Base-by-base conservation (phyloP, 2,329 filamentous ascomycete species). In the Aspergillus candidus region DNA sequence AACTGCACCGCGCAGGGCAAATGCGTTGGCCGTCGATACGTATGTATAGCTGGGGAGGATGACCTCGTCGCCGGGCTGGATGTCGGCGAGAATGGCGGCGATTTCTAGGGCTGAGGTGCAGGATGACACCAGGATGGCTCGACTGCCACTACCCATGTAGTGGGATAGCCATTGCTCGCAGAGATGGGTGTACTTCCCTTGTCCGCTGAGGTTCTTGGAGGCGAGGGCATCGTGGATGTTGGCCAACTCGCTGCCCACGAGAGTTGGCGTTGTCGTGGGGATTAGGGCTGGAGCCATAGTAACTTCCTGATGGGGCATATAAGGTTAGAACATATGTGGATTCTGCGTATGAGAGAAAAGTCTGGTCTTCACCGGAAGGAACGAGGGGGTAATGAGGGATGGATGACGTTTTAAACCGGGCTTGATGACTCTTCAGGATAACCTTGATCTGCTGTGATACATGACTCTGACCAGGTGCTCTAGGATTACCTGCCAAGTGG, bases 41-140 rank as follows among this genome's bases (percentile, higher is more conserved):
- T 49, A 53, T 1, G 50, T 53, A 30, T 51, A 50, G 27, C 50
- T 53, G 1, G 48, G 44, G 3, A 49, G 40, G 10, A 53, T 53
- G 1, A 54, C 39, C 29, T 54, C 52, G 27, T 54, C 52, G 8
- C 50, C 44, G 0, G 46, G 41, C 15, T 41, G 32, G 1, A 51
- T 41, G 14, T 46, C 33, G 4, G 38, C 43, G 4, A 47, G 32
- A 1, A 54, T 34, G 2, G 46, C 48, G 3, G 46, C 44, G 12
- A 54, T 43, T 4, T 49, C 46, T n/a, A 53, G 39, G 4, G 52
- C 48, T 2, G 44, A 43, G 14, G 51, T 50, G 17, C 49, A 39
- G 8, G 49, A 52, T 10, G 47, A 43, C 11, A 46, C 38, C 3
- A 50, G 22, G 6, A 53, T 17, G 10, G 40, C 44, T 33, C 41